These are phyloP conservation scores for Phascolomyces articulosus DNA, from an alignment of 371 early-diverging fungal species.

Conservation along the genomic window DNA sequence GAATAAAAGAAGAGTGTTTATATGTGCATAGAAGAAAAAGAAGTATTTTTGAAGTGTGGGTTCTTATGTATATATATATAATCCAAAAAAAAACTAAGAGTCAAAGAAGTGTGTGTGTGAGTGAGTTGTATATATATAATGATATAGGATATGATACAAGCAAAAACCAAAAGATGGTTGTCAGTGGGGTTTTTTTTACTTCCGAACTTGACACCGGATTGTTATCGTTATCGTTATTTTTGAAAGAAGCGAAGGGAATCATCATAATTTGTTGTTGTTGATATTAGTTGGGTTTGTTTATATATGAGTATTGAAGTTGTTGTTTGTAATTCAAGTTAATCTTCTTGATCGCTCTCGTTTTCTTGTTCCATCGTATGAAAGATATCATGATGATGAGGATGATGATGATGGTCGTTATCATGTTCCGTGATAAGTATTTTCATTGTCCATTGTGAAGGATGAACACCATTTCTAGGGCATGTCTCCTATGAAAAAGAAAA, in stretches of 20 bases:
- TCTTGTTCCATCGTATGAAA: too few relatives aligned
- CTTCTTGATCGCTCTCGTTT: not conserved
- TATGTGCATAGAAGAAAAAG: not conserved
- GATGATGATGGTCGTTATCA: not conserved
- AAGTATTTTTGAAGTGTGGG: not conserved
- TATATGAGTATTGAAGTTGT: not conserved
- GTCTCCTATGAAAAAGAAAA: slow-evolving; percentile 14
- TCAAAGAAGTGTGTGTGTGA: slow-evolving; percentile 4
- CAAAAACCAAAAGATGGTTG: too few relatives aligned
- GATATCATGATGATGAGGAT: too few relatives aligned
- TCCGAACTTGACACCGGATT: too few relatives aligned
- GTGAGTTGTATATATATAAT: not conserved
- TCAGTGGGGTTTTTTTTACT: too few relatives aligned
- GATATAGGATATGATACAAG: too few relatives aligned
- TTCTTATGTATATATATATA: slow-evolving; percentile 3
- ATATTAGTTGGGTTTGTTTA: not conserved
- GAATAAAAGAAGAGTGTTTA: not conserved
- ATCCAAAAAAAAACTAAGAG: not conserved
- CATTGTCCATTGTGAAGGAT: slow-evolving; percentile 32
- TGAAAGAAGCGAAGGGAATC: too few relatives aligned
- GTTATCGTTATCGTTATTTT: too few relatives aligned
- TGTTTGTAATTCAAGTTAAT: not conserved
- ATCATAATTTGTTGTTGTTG: too few relatives aligned
- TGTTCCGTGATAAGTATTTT: slow-evolving; percentile 1
- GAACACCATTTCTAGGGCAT: slow-evolving; percentile 33